Evolutionary conservation across 2,329 filamentous ascomycete genomes (phyloP).

Genomic region (Aspergillus proliferans): DNA sequence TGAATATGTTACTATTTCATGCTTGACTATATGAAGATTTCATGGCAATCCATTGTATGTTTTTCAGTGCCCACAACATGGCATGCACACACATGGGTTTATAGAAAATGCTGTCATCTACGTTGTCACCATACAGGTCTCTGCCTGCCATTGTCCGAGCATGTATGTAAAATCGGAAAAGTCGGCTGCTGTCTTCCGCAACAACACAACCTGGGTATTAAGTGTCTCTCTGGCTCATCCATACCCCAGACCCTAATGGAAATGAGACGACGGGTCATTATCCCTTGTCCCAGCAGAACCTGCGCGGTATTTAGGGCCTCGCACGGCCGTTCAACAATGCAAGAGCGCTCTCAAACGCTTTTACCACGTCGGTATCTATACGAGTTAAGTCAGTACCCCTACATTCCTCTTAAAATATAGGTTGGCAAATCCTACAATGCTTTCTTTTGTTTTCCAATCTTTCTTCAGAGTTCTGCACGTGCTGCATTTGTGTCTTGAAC

Average conservation of each 20-base stretch:
- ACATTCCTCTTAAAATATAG: neutral
- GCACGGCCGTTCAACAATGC: slow-evolving; percentile 35
- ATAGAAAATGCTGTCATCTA: too few species aligned
- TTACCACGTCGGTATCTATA: slow-evolving; percentile 39
- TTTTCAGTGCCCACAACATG: neutral
- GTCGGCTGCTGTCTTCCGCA: neutral
- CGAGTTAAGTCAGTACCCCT: slow-evolving; percentile 10
- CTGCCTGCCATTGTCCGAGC: too few species aligned
- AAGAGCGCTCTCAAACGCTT: slow-evolving; percentile 44
- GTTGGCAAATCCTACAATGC: slow-evolving; percentile 60
- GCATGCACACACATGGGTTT: neutral
- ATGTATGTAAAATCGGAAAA: too few species aligned
- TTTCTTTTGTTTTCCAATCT: slow-evolving; percentile 66
- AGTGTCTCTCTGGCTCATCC: neutral
- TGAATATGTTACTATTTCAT: neutral
- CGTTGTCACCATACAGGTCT: too few species aligned
- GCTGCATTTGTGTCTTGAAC: slow-evolving; percentile 70
- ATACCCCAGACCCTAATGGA: neutral
- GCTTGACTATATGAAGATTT: neutral
- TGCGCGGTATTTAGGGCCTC: slow-evolving; percentile 9
- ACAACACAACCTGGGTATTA: neutral
- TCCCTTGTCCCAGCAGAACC: neutral
- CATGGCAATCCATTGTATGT: too few species aligned
- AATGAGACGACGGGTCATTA: neutral
- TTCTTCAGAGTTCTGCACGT: slow-evolving; percentile 68